phyloP scores from a whole-genome alignment of 768 basidiomycete species.

The Coprinopsis cinerea region DNA sequence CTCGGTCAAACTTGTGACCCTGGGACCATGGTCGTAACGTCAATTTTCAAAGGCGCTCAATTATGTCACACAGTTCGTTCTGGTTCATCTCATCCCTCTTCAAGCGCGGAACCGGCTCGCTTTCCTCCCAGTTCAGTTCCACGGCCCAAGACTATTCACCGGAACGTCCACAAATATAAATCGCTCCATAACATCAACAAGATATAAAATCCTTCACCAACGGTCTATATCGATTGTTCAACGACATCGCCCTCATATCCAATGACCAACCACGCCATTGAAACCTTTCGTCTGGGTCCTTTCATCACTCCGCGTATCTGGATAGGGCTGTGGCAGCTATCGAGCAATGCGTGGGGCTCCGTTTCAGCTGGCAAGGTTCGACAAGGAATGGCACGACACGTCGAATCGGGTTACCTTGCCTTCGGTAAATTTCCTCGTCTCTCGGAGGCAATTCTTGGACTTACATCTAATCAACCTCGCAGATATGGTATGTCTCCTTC shows the following conservation, averaged over 20 bases:
- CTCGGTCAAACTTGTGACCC: constrained; percentile 15
- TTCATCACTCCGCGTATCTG: constrained; percentile 59
- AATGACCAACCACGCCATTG: constrained; percentile 19
- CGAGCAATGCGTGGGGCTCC: constrained; percentile 81
- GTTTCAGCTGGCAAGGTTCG: constrained; percentile 61
- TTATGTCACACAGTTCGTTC: constrained; percentile 8
- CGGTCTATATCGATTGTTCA: neutral
- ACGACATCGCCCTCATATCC: neutral
- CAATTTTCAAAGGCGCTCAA: constrained; percentile 13
- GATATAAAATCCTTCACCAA: constrained; percentile 13
- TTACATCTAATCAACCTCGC: constrained; percentile 7
- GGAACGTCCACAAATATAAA: neutral
- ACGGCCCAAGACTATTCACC: constrained; percentile 8
- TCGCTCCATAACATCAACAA: neutral
- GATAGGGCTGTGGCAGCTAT: constrained; percentile 82
- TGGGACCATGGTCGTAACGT: constrained; percentile 16
- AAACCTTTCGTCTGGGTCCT: constrained; percentile 53
- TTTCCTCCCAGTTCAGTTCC: constrained; percentile 8
- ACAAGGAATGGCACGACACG: constrained; percentile 60
- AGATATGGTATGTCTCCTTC: constrained; percentile 33
- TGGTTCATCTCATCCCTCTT: constrained; percentile 10
- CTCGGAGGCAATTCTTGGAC: neutral
- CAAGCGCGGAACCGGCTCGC: constrained; percentile 11
- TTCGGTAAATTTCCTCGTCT: constrained; percentile 38
- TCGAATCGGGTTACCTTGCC: constrained; percentile 55